Conservation (phyloP, 305 asterid genomes). For the Solanum hybrid region DNA sequence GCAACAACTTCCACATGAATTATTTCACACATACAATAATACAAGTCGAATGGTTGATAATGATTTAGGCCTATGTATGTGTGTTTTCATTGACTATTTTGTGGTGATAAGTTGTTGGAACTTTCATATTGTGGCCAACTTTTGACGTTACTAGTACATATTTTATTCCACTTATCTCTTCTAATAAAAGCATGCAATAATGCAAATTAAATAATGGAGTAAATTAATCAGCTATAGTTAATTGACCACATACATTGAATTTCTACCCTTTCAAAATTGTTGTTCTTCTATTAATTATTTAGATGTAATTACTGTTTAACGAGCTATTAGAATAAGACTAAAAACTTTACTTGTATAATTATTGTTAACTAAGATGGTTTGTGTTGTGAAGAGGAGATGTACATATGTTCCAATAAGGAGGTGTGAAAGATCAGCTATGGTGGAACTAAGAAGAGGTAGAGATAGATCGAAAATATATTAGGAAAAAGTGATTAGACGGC, state of each 20-base stretch:
- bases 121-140: not conserved
- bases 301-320: not conserved
- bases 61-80: not conserved
- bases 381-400: not conserved
- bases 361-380: not conserved
- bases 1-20: not conserved
- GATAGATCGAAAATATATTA: not conserved
- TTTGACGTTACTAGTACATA: not conserved
- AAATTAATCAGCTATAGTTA: not conserved
- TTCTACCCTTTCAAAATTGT: not conserved
- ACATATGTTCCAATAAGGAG: not conserved
- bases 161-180: not conserved
- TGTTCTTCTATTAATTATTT: not conserved
- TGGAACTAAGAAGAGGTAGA: not conserved
- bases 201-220: not conserved
- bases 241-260: not conserved
- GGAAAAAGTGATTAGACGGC: not conserved
- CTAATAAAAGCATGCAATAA: not conserved
- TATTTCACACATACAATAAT: not conserved
- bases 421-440: not conserved
- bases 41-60: not conserved
- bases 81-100: not conserved
- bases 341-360: not conserved
- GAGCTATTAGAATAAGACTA: not conserved
- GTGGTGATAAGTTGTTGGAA: not conserved